Evolutionary conservation across 305 asterid genomes (phyloP), one percentile per base, ranked within the genome.

Genomic region (Petunia hybrid): DNA sequence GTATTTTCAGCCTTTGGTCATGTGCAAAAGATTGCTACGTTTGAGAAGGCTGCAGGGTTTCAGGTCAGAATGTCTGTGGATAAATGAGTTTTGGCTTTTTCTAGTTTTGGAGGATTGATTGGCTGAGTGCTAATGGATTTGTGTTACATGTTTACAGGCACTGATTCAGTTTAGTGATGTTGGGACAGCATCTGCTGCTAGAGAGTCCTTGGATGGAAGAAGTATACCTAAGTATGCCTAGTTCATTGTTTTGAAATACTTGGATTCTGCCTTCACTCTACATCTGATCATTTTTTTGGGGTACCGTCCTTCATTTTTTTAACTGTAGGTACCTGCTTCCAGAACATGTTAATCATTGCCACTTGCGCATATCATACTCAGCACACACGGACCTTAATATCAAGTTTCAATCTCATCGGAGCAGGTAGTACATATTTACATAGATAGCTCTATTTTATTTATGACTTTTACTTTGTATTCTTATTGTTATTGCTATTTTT

Each of bases 1-100:
- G 97, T 94, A 78, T 94, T 92, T 87, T 94, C 97, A 22, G 97
- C 94, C 68, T 94, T 92, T 89, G 97, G 97, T 74, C 90, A 91
- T 78, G 96, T 92, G 80, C 94, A 91, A 84, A 94, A 94, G 91
- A 91, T 94, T 84, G 98, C 97, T 84, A 94, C 97, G 75, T 92
- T 94, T 82, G 97, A 92, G 76, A 94, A 94, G 84, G 96, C 94
- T 83, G 96, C 97, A 16, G 97, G 98, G 81, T 91, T 91, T 89
- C 98, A 93, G 97, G 98, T 93, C 14, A 68, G 81, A 65, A 48
- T 51, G 40, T 36, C 38, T 86, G 79, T 70, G 51, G 77, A 63
- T 40, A 62, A 63, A 68, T 48, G 76, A 64, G 42, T 79, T 64
- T 16, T 56, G 41, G 69, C 35, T 70, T 78, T 57, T 66, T 51